Base-by-base conservation (phyloP, 768 basidiomycete species). In the Fomitopsis pulvina region DNA sequence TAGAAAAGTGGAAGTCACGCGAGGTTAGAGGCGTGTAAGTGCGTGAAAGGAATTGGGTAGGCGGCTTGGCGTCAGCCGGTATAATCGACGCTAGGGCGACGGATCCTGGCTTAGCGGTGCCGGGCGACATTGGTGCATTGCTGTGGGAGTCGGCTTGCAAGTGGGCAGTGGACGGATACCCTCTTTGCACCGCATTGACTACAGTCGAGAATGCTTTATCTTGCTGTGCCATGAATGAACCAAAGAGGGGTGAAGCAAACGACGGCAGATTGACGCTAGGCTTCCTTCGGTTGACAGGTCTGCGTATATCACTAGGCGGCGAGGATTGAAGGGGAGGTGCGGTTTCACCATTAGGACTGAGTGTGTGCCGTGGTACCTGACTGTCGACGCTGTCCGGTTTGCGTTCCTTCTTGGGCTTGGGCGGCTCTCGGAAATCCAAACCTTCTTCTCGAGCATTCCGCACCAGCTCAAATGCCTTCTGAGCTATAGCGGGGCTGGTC, bases 11-110 rank as follows among this genome's bases (percentile, higher is more conserved):
- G 66, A 92, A 92, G 55, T 89, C 79, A 2, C 78, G 77, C 0
- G 87, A 75, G 0, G 85, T 85, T 32, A 90, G 73, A 0, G 87
- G 78, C 0, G 86, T 80, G 60, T 90, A 89, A 9, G 76, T 77
- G 34, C 83, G 76, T 1, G 87, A 83, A 20, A 91, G 80, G 57
- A 89, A 88, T 29, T 92, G 85, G 0, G 89, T 92, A 0, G 91
- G 89, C 0, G 89, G 91, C 60, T 88, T 89, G 16, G 86, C 74
- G 9, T 70, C 80, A 1, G 77, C 83, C 0, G 91, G 88, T 38
- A 92, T 87, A 53, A 93, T 92, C 10, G 83, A 85, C 59, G 91
- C 87, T 9, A 90, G 70, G 4, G 87, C 84, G 8, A 88, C 87
- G 3, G 66, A 74, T 29, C 61, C 66, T 7, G 59, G 71, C 55